Base-by-base conservation (phyloP, 1,284 basidiomycete genomes). In the Moesziomyces globuligerus region DNA sequence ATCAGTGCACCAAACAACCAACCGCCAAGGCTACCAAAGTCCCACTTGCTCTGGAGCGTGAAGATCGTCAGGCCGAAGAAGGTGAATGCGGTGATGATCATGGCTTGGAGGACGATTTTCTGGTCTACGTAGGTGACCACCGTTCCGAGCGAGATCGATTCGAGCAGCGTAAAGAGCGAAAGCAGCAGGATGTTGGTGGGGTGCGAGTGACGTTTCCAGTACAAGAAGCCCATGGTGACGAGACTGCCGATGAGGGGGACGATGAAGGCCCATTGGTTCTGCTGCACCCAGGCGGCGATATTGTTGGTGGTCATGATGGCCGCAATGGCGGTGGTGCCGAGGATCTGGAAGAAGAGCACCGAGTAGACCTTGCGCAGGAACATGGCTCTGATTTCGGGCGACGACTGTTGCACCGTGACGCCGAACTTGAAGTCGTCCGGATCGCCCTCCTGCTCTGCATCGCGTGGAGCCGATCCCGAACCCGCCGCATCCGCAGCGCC, bases 191-290 rank as follows among this genome's bases (percentile, higher is more conserved):
- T 86, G 83, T 95, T 95, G 82, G 87, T 84, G 15, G 93, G 92
- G 80, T 91, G 89, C 79, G 86, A 88, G 84, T 93, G 91, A 62
- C 92, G 89, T 83, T 94, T 93, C 90, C 90, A 93, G 85, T 88
- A 93, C 15, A 93, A 85, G 41, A 91, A 83, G 4, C 89, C 89
- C 41, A 94, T 87, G 66, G 89, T 89, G 76, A 91, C 82, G 38
- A 94, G 83, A 18, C 90, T 89, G 25, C 88, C 90, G 69, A 92
- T 86, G 24, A 92, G 84, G 18, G 90, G 88, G 18, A 91, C 52
- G 48, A 81, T 68, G 47, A 81, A 66, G 7, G 74, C 53, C 79
- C 78, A 79, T 25, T 66, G 52, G 61, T 78, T 69, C 21, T 60
- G 42, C 45, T 76, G 73, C 7, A 81, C 53, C 79, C 79, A 81